phyloP scores from a whole-genome alignment of 768 basidiomycete genomes.

The Lyophyllum atratum region DNA sequence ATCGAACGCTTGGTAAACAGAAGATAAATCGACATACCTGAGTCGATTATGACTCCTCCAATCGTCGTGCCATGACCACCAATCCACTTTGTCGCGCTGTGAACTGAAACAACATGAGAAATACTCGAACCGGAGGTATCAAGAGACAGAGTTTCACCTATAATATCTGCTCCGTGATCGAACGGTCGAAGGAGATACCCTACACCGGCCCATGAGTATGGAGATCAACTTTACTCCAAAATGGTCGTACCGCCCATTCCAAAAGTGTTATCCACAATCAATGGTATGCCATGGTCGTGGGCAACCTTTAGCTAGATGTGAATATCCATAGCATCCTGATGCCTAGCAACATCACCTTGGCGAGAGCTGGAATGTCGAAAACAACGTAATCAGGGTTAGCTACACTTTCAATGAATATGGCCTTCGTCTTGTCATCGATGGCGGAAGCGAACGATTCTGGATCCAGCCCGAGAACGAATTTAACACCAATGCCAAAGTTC shows the following conservation, averaged over 20 bases:
- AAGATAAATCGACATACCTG: slow-evolving; percentile 40
- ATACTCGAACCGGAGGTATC: background rate
- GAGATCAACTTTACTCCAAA: background rate
- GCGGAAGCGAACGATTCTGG: slow-evolving; percentile 62
- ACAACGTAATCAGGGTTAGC: slow-evolving; percentile 79
- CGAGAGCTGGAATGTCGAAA: slow-evolving; percentile 65
- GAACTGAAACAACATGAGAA: slow-evolving; percentile 38
- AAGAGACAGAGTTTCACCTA: slow-evolving; percentile 36
- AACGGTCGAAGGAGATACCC: slow-evolving; percentile 72
- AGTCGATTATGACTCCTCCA: slow-evolving; percentile 73
- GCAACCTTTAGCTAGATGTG: slow-evolving; percentile 50
- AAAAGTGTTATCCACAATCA: slow-evolving; percentile 83
- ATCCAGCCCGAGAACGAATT: slow-evolving; percentile 59
- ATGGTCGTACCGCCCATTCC: slow-evolving; percentile 58
- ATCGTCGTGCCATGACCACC: slow-evolving; percentile 82
- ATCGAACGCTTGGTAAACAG: background rate
- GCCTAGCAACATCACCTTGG: slow-evolving; percentile 48
- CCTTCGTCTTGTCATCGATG: slow-evolving; percentile 80
- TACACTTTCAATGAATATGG: slow-evolving; percentile 74
- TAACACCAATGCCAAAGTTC: slow-evolving; percentile 63
- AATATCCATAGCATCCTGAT: background rate
- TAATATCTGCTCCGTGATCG: slow-evolving; percentile 75
- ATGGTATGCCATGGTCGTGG: slow-evolving; percentile 68
- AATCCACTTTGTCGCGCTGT: slow-evolving; percentile 87
- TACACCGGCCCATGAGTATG: slow-evolving; percentile 18